Base-by-base conservation (phyloP, 2,329 filamentous ascomycete genomes). In the Calonectria pauciramosa region DNA sequence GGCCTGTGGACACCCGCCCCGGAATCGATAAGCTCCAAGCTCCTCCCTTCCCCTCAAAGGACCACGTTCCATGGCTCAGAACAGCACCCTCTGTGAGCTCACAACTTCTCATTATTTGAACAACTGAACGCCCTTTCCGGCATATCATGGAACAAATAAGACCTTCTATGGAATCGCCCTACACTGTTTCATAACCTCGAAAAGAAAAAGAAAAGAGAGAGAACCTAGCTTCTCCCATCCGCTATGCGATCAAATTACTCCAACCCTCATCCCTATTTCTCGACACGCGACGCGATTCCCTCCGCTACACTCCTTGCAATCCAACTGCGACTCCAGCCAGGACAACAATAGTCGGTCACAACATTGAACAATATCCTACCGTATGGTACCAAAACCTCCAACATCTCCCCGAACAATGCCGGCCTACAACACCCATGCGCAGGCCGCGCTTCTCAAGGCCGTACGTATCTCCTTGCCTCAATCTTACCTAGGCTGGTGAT, bases 361-460 rank as follows among this genome's bases (percentile, higher is more conserved):
- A 32, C 10, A 6, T 20, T 32, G 5, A 41, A 36, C 26, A 70
- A 54, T 59, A 28, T n/a, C 38, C 51, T 23, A 38, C 13, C 51
- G 70, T 65, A 76, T 75, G 73, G 44, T 69, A 68, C 54, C 66
- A 65, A 73, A 71, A 65, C 38, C 56, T 54, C 13, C 30, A 47
- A 51, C 71, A 70, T 26, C 32, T 34, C 64, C 56, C 28, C 28
- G 63, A 11, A 77, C 70, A 63, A 87, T 87, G 86, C 84, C 86
- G 28, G 56, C 74, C 28, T 87, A 87, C 76, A 86, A 82, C 75
- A 80, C 82, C 67, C 83, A 84, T 78, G 87, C 88, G 83, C 89
- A 90, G 85, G 84, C 83, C 77, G 90, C 91, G 83, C 88, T 93
- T 51, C 82, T 92, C 66, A 88, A 89, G 84, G 91, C 91, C 85